Conservation (phyloP, 768 basidiomycete genomes). For the Leccinum longicurvipes region DNA sequence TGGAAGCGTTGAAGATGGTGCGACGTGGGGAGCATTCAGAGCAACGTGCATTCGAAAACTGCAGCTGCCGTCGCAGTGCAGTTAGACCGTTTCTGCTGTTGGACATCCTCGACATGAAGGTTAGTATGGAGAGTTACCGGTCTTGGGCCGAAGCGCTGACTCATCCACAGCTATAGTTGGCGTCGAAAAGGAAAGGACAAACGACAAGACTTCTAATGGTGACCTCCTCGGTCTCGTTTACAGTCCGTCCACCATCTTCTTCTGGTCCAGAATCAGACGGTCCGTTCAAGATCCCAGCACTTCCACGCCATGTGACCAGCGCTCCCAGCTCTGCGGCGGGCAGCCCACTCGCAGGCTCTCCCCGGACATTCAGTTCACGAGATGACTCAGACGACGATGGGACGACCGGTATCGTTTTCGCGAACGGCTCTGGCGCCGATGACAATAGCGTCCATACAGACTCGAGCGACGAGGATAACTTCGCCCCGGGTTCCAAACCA, state of each 20-base stretch:
- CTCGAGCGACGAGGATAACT: conserved; percentile 64
- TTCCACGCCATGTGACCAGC: conserved; percentile 55
- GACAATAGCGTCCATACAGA: conserved; percentile 30
- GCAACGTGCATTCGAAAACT: not conserved
- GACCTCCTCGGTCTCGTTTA: conserved; percentile 71
- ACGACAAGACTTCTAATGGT: conserved; percentile 22
- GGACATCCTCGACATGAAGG: not conserved
- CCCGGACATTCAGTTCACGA: conserved; percentile 28
- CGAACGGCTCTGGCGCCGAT: conserved; percentile 22
- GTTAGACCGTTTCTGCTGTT: not conserved
- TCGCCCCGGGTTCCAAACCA: conserved; percentile 68
- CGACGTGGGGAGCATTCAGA: not conserved
- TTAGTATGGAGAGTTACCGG: no score
- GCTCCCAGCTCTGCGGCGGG: conserved; percentile 41
- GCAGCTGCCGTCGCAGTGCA: not conserved
- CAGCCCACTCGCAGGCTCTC: conserved; percentile 59
- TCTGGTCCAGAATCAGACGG: conserved; percentile 62
- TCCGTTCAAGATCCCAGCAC: conserved; percentile 53
- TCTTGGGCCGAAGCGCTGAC: not conserved
- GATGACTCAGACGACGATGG: conserved; percentile 28
- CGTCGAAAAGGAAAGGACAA: not conserved
- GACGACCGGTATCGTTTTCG: conserved; percentile 25
- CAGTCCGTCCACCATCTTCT: conserved; percentile 63
- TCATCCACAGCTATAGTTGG: not conserved
- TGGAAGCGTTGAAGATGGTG: not conserved